Conservation (phyloP, 1,284 basidiomycete species). For the Puccinia triticina region DNA sequence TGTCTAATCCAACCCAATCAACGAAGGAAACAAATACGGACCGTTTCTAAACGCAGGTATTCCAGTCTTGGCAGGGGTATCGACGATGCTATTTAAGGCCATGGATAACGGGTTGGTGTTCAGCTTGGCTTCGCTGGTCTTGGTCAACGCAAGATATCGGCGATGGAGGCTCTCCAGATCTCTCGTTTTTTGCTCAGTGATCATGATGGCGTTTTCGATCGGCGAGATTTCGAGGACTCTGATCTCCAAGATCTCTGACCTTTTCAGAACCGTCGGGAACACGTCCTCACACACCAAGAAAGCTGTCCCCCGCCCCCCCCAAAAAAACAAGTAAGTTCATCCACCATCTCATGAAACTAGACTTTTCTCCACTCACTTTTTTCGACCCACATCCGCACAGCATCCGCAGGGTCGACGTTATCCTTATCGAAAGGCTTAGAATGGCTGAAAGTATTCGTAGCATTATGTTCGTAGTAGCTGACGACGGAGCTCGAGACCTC, state of each 20-base stretch:
- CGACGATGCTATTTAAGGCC: conserved; percentile 82
- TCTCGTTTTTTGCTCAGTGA: conserved; percentile 75
- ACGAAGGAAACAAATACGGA: conserved; percentile 17
- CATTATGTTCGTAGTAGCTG: conserved; percentile 81
- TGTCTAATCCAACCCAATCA: neutral
- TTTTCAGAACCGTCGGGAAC: conserved; percentile 86
- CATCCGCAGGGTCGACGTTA: conserved; percentile 50
- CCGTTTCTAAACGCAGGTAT: conserved; percentile 73
- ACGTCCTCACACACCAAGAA: conserved; percentile 69
- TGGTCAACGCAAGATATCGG: conserved; percentile 75
- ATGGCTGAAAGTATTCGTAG: conserved; percentile 65
- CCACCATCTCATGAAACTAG: conserved; percentile 82
- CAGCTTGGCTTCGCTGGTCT: conserved; percentile 69
- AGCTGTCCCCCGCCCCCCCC: too few relatives aligned
- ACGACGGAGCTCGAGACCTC: conserved; percentile 79
- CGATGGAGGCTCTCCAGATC: conserved; percentile 73
- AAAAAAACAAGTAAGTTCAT: conserved; percentile 19
- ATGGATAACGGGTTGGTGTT: conserved; percentile 84
- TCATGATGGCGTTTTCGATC: conserved; percentile 77
- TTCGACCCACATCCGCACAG: conserved; percentile 62
- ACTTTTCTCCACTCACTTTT: conserved; percentile 59
- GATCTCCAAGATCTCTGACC: conserved; percentile 82
- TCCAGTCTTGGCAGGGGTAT: conserved; percentile 76
- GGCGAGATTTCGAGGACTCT: conserved; percentile 81
- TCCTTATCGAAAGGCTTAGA: conserved; percentile 71